Base-by-base conservation (phyloP, 345 rosid genomes). In the Brassica juncea region DNA sequence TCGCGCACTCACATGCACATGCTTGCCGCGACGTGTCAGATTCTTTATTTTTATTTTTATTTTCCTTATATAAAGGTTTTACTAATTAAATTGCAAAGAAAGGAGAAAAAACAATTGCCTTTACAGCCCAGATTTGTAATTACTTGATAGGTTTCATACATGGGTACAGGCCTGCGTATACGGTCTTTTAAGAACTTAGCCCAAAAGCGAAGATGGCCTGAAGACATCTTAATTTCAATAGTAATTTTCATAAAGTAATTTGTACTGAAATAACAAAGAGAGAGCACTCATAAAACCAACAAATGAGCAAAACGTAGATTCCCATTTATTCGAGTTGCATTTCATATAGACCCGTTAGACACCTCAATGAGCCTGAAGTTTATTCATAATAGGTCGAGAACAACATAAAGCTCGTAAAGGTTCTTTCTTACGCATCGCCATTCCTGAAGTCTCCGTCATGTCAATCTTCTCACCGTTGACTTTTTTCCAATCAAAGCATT, bases 381-480 rank as follows among this genome's bases (percentile, higher is more conserved):
- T 35, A 35, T 10, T 10, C 69, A 66, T 66, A 35, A 66, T 66
- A 15, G 52, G 52, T 4, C 69, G 14, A 10, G 69, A 5, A 9
- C 28, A 1, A 10, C 30, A 66, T 4, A 66, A 9, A 15, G 52
- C 30, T 8, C 69, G 49, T 66, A 66, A 35, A 35, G 69, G 69
- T 4, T 16, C 69, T 37, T 35, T 66, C 27, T 66, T 66, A 34
- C 52, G 69, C 69, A 66, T 66, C 0, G 52, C 69, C 52, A 66
- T 16, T 4, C 69, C 69, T 4, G 69, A 28, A 66, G 52, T 86
- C 70, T 76, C 86, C 0, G 67, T 66, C 89, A 86, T 80, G 68
- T 86, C 89, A 58, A 87, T 83, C 78, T 35, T 54, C 19, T 69
- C 55, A 0, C 61, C 69, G 6, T 57, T 75, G 0, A 78, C 21